These are phyloP conservation scores for Trichoderma aggressivum DNA, from an alignment of 2,329 filamentous ascomycete species.

Conservation along the genomic window DNA sequence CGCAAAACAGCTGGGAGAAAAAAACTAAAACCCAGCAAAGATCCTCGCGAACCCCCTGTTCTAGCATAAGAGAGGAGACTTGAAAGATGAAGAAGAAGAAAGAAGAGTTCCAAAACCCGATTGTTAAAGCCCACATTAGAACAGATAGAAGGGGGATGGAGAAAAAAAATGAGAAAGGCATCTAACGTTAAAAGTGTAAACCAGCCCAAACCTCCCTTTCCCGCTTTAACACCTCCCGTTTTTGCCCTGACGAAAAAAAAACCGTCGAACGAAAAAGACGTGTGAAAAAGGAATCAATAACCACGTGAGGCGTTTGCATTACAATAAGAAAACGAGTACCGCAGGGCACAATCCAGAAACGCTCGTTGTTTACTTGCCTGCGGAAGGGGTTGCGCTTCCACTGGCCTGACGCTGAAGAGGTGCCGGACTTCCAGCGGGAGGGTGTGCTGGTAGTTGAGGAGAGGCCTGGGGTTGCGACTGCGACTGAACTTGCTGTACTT, in stretches of 20 bases:
- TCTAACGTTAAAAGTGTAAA: constrained; percentile 12
- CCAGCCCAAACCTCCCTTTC: background rate
- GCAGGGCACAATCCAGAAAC: background rate
- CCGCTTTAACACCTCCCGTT: background rate
- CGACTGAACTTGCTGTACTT: constrained; percentile 15
- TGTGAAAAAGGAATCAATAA: background rate
- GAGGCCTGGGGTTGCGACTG: constrained; percentile 23
- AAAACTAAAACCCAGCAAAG: background rate
- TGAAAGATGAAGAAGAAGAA: background rate
- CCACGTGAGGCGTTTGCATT: background rate
- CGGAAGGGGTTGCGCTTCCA: constrained; percentile 40
- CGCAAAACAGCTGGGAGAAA: background rate
- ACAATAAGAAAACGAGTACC: background rate
- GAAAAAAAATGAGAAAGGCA: background rate
- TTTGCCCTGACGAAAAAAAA: background rate
- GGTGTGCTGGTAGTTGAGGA: constrained; percentile 16
- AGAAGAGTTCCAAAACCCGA: background rate
- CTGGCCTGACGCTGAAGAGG: constrained; percentile 36
- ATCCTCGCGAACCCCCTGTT: constrained; percentile 1
- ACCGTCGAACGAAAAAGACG: background rate
- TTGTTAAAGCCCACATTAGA: background rate
- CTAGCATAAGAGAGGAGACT: constrained; percentile 12
- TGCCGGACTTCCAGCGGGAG: constrained; percentile 21
- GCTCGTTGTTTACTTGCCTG: constrained; percentile 23
- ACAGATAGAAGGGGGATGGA: background rate